Base-by-base conservation (phyloP, 2,329 filamentous ascomycete species). In the Davidsoniella virescens region DNA sequence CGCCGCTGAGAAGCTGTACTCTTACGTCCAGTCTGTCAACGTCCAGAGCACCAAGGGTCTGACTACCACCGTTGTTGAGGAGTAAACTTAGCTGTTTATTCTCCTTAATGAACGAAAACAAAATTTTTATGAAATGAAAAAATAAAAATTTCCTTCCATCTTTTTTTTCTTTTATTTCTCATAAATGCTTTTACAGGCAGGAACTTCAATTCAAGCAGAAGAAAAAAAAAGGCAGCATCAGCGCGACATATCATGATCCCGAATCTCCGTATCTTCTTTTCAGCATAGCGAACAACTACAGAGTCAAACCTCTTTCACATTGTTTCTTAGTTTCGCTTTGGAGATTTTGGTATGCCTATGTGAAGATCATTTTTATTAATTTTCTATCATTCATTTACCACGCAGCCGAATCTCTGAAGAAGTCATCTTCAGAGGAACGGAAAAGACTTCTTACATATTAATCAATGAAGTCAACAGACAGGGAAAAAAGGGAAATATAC, bases 1-100 rank as follows among this genome's bases (percentile, higher is more conserved):
- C 65, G 92, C 93, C 69, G 94, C 94, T 79, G 87, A 98, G 82
- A 94, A 93, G 80, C 82, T 98, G 60, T 98, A 96, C 84, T 92
- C 84, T 71, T 95, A 94, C 75, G 92, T 98, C 62, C 90, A 98
- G 82, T 92, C 92, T 63, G 92, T 98, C 69, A 95, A 95, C 73
- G 88, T 96, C 68, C 94, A 96, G 86, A 84, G 94, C 74, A 81
- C 87, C 71, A 96, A 95, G 86, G 90, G 92, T 70, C 83, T 98
- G 62, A 80, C 84, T 67, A 98, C 92, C 61, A 80, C 84, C 63
- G 77, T 94, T 63, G 90, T 98, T 58, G 78, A 82, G 71, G 78
- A 82, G 67, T 76, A 80, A 73, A 65, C 52, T 53, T 53, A 10
- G 44, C 47, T 48, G 52, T 53, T 53, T 51, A 38, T 47, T 44